phyloP scores from a whole-genome alignment of 768 basidiomycete species.

The Sporobolomyces phaffii region DNA sequence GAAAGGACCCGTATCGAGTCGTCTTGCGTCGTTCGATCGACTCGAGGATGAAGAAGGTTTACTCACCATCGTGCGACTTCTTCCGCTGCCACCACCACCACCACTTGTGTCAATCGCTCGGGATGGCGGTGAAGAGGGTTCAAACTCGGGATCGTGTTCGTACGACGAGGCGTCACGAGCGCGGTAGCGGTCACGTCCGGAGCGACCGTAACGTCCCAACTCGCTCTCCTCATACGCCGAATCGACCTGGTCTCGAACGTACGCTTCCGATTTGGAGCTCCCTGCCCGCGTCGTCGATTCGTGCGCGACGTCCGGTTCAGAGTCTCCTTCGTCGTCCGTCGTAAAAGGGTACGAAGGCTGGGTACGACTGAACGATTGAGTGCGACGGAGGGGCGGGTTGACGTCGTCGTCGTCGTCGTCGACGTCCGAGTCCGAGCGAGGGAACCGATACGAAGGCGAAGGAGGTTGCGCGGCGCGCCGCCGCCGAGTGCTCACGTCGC shows the following conservation, averaged over 20 bases:
- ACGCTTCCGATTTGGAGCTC: no score
- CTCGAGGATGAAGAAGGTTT: conserved; percentile 6
- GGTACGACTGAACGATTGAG: not conserved
- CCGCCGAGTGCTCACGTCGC: no score
- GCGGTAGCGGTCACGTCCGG: no score
- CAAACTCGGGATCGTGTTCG: not conserved
- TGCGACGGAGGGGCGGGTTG: not conserved
- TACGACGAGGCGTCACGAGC: not conserved
- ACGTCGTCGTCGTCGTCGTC: no score
- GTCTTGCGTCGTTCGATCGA: no score
- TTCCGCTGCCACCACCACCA: not conserved
- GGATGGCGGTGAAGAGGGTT: no score
- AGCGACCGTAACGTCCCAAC: not conserved
- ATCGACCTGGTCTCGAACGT: not conserved
- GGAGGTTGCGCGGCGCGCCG: not conserved
- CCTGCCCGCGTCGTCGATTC: not conserved
- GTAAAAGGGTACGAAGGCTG: not conserved
- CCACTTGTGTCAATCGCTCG: not conserved
- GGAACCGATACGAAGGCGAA: conserved; percentile 2
- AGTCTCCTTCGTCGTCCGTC: conserved; percentile 1
- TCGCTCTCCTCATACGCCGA: not conserved
- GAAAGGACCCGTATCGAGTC: not conserved
- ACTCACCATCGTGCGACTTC: conserved; percentile 12
- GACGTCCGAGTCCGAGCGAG: conserved; percentile 6
- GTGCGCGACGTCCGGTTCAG: not conserved